Conservation (phyloP, 208 protist species). For the Eutreptiella sp. region DNA sequence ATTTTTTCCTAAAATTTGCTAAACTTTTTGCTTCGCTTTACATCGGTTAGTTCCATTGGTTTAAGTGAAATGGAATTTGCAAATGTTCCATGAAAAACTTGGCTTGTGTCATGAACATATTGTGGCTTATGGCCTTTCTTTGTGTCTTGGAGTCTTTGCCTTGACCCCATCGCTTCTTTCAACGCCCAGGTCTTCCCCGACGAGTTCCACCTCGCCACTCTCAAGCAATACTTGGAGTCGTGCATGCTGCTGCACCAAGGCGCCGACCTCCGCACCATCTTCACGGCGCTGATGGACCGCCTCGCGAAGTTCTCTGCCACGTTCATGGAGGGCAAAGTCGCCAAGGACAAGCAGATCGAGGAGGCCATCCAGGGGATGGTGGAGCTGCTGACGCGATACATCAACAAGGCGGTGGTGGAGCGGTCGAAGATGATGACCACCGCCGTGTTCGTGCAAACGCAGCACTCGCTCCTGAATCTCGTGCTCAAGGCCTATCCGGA, state of each 20-base stretch:
- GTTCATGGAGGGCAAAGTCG: no score
- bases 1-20: no score
- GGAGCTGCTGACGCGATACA: slow-evolving; percentile 17
- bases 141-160: slow-evolving; percentile 8
- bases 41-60: no score
- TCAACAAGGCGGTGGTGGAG: slow-evolving; percentile 1
- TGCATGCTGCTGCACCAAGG: slow-evolving; percentile 50
- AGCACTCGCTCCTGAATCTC: slow-evolving; percentile 20
- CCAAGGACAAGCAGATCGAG: slow-evolving; percentile 44
- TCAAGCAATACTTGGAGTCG: slow-evolving; percentile 68
- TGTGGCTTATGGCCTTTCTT: no score
- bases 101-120: no score
- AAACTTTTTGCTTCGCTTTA: no score
- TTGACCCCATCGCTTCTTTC: slow-evolving; percentile 3
- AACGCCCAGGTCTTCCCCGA: slow-evolving; percentile 91
- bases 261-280: slow-evolving; percentile 80
- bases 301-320: slow-evolving; percentile 61
- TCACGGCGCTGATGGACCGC: slow-evolving; percentile 75
- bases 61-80: no score
- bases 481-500: slow-evolving; percentile 25
- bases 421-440: background rate
- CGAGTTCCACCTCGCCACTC: slow-evolving; percentile 92
- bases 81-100: no score
- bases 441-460: background rate
- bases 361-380: slow-evolving; percentile 24